A percentile compares a stretch with the other conserved stretches of the same genome.
Conservation (phyloP, 2,329 filamentous ascomycete genomes). For the Hypoxylon sp. region DNA sequence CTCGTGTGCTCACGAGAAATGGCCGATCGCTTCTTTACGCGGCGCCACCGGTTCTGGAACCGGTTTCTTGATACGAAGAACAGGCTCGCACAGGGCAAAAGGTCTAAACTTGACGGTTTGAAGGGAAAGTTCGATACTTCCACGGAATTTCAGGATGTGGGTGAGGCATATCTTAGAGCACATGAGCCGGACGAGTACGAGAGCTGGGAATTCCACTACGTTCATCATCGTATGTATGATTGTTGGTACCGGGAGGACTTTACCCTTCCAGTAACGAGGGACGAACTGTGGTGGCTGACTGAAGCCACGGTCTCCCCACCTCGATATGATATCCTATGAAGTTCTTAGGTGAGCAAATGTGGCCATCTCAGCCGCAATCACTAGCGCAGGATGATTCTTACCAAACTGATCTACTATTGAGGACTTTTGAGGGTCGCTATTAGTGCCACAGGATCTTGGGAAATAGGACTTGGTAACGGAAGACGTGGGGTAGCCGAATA, state of each 20-base stretch:
- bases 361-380: background rate
- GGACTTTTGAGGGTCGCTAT: background rate
- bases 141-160: slow-evolving; percentile 12
- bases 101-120: background rate
- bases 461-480: background rate
- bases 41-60: slow-evolving; percentile 15
- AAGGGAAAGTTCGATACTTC: background rate
- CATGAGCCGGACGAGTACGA: slow-evolving; percentile 17
- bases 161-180: slow-evolving; percentile 20
- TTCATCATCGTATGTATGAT: background rate
- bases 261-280: slow-evolving; percentile 3
- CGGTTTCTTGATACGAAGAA: slow-evolving; percentile 9
- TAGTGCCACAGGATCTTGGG: background rate
- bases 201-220: background rate
- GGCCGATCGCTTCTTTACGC: background rate
- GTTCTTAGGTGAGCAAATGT: background rate
- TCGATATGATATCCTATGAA: slow-evolving; percentile 16
- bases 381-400: background rate
- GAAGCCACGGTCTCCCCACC: slow-evolving; percentile 15
- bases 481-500: background rate
- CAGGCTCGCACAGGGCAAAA: slow-evolving; percentile 9
- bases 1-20: slow-evolving; percentile 3
- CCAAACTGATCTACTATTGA: background rate
- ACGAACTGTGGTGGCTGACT: slow-evolving; percentile 18
- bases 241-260: background rate